Evolutionary conservation across 371 early-diverging fungal species (phyloP), one percentile per base, ranked within the genome.

Genomic region (Haplosporangium sp.): DNA sequence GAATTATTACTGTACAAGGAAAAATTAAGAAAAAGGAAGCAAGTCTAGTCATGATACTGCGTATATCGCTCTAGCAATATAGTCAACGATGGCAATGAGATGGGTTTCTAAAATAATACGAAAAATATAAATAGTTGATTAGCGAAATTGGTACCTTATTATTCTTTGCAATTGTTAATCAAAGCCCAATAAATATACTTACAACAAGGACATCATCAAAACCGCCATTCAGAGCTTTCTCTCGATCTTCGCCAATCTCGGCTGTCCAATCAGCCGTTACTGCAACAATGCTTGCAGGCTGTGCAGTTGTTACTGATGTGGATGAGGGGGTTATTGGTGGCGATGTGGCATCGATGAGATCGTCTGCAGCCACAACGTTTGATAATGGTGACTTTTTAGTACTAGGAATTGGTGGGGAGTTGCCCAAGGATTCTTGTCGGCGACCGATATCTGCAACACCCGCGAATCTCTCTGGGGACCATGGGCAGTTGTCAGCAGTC

Each of bases 121-220:
- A 27, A 61, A 15, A 35, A 52, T 35, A 34, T 10, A 45, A 37
- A 37, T 39, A 27, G 10, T 4, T 45, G 20, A 45, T 38, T 45
- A 60, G 55, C 27, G 7, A n/a, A 11, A 48, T 48, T 48, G 48
- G 17, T 17, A 1, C 4, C 17, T 13, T 44, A 48, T 15, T 4
- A 1, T 15, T 11, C 10, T 5, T 48, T 11, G 11, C 15, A 2
- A 48, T 48, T 15, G 48, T 48, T 17, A 27, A 27, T 4, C 55
- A 19, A 6, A 20, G 8, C 34, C 27, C 27, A 3, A 55, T 38
- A 15, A 10, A 65, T 15, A 17, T 52, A 71, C 67, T 20, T 61
- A 66, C 66, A 37, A 79, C 79, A 74, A 79, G 67, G 27, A 79
- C 74, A 63, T 79, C 79, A 42, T 79, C 79, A 61, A 79, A 79